Conservation (phyloP, 2,329 filamentous ascomycete genomes). For the Microsporum canis region DNA sequence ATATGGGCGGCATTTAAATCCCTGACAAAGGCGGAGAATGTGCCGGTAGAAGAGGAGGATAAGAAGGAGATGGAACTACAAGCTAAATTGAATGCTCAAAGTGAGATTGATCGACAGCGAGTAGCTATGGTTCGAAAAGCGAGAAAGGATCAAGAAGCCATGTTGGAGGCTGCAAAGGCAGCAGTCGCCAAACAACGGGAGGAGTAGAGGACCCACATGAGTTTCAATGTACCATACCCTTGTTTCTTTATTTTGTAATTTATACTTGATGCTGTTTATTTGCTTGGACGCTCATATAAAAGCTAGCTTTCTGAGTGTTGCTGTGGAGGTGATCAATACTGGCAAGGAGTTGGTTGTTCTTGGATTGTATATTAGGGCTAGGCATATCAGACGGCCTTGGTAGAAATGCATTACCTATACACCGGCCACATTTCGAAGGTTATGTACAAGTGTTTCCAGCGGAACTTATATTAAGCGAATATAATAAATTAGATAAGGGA, state of each 20-base stretch:
- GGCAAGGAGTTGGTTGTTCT: slow-evolving; percentile 4
- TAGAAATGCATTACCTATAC: not conserved
- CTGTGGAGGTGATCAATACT: not conserved
- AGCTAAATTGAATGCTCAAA: slow-evolving; percentile 25
- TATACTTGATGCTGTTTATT: not conserved
- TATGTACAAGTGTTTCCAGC: not conserved
- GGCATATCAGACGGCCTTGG: not conserved
- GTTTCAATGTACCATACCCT: slow-evolving; percentile 5
- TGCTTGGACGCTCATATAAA: not conserved
- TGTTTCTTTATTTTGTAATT: not conserved
- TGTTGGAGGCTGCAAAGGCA: slow-evolving; percentile 35
- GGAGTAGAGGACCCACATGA: slow-evolving; percentile 16
- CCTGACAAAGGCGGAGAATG: slow-evolving; percentile 39
- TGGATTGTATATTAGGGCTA: not conserved
- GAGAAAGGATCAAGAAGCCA: slow-evolving; percentile 36
- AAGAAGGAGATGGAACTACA: slow-evolving; percentile 26
- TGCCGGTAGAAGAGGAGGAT: slow-evolving; percentile 27
- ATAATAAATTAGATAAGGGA: not conserved
- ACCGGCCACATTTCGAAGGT: not conserved
- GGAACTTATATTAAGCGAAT: not conserved
- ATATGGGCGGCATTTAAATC: slow-evolving; percentile 35
- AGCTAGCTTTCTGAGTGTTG: not conserved
- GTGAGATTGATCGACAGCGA: slow-evolving; percentile 30
- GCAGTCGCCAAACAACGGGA: slow-evolving; percentile 33
- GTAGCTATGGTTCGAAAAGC: slow-evolving; percentile 31